Evolutionary conservation across 768 basidiomycete genomes (phyloP).

Genomic region (Harrya chromipes): DNA sequence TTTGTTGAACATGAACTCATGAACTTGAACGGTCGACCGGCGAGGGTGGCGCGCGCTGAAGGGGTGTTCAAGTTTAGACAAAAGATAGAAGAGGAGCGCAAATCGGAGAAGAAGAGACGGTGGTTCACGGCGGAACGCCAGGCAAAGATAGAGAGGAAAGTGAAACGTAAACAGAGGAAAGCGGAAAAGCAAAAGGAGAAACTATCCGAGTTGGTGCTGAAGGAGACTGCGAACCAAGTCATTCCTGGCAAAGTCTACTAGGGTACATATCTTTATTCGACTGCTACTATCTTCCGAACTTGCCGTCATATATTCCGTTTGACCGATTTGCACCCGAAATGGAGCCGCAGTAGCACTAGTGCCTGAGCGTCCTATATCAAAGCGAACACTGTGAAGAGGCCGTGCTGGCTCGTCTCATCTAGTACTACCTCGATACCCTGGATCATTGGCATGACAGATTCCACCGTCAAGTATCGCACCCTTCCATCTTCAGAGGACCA

Average conservation of each 20-base stretch:
- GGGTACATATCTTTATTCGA: too few relatives aligned
- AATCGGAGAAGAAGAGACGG: conserved; percentile 58
- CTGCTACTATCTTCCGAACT: too few relatives aligned
- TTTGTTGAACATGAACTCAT: conserved; percentile 53
- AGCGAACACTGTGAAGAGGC: too few relatives aligned
- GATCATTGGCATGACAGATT: conserved; percentile 8
- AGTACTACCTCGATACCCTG: not conserved
- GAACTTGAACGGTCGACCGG: conserved; percentile 57
- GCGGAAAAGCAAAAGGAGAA: conserved; percentile 51
- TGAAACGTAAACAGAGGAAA: conserved; percentile 42
- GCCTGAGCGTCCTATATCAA: too few relatives aligned
- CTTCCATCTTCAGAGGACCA: conserved; percentile 22
- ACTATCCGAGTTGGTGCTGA: conserved; percentile 47
- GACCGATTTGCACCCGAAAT: too few relatives aligned
- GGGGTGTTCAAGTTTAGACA: conserved; percentile 73
- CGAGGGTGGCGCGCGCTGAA: conserved; percentile 64
- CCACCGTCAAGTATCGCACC: conserved; percentile 13
- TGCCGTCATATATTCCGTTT: too few relatives aligned
- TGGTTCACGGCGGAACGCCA: conserved; percentile 40
- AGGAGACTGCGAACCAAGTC: conserved; percentile 57
- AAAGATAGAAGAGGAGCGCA: conserved; percentile 53
- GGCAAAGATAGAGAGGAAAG: conserved; percentile 36
- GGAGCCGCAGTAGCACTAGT: too few relatives aligned
- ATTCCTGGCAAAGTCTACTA: too few relatives aligned
- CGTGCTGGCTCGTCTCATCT: not conserved